Evolutionary conservation across 1,284 basidiomycete species (phyloP).

Genomic region (Trametes polyzona): DNA sequence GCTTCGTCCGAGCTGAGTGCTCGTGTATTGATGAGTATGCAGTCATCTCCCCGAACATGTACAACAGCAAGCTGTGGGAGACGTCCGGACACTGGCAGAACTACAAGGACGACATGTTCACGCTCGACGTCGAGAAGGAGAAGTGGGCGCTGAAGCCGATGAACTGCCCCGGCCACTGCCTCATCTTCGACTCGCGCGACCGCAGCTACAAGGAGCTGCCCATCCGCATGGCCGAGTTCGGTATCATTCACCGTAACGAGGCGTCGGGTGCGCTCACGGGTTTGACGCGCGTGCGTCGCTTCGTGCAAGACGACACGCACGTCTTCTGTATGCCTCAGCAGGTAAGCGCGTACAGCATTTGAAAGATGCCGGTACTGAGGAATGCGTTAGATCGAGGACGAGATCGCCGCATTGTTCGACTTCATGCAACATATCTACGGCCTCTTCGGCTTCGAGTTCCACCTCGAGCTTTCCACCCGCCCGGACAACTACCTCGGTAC

Average conservation of each 20-base stretch:
- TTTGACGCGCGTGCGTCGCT: conserved; percentile 91
- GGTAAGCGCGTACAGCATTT: conserved; percentile 45
- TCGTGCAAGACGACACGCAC: conserved; percentile 98
- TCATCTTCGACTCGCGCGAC: conserved; percentile 96
- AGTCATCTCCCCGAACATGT: conserved; percentile 99
- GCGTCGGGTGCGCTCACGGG: conserved; percentile 95
- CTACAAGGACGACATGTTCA: conserved; percentile 98
- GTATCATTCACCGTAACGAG: conserved; percentile 97
- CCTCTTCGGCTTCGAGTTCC: conserved; percentile 97
- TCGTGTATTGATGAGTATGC: neutral
- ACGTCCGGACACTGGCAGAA: conserved; percentile 99
- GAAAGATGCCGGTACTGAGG: neutral
- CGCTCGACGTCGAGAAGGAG: conserved; percentile 94
- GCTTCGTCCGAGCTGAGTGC: neutral
- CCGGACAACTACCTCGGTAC: conserved; percentile 95
- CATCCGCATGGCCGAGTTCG: conserved; percentile 97
- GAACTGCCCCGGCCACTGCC: conserved; percentile 98
- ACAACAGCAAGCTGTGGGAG: conserved; percentile 96
- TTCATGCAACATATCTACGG: conserved; percentile 96
- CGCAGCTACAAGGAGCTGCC: conserved; percentile 96
- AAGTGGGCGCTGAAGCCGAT: conserved; percentile 96
- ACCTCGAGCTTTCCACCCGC: conserved; percentile 93
- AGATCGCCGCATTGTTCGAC: conserved; percentile 89
- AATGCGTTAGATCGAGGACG: conserved; percentile 75
- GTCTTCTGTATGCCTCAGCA: conserved; percentile 97